Evolutionary conservation across 2,329 filamentous ascomycete genomes (phyloP), one percentile per base, ranked within the genome.

Genomic region (Cadophora sp.): DNA sequence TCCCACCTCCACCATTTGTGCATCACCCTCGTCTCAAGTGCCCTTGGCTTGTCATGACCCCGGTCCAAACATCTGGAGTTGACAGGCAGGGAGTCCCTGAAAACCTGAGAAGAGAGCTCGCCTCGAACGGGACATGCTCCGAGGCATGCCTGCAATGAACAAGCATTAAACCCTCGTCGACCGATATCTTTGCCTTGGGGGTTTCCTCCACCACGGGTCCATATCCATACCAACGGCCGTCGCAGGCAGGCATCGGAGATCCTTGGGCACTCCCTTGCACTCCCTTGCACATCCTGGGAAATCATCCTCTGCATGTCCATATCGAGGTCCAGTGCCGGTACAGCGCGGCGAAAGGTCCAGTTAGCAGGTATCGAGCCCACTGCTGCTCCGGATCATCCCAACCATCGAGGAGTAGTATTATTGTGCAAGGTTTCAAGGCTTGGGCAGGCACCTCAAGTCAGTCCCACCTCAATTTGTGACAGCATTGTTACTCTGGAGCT

Each of bases 381-480:
- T 59, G n/a, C 65, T 69, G 68, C 70, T 73, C 70, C 70, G 66
- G 66, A 72, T 68, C 66, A 72, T 72, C 70, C 69, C 72, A 73
- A 62, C 72, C 71, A 72, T 69, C 66, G 66, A 69, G 43, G 48
- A n/a, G 62, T 66, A 68, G 68, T 72, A 67, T 68, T 68, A 69
- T 67, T 70, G 66, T 72, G 68, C 72, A 72, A 71, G 71, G 71
- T 70, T 75, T 74, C 60, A 66, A 70, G 65, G 65, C 63, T 68
- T 74, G 72, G 73, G 73, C 74, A 76, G 73, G 73, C 74, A 76
- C 75, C 72, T 69, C 62, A 73, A 74, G 72, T 74, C 73, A 70
- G 68, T 72, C 82, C 83, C 83, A 84, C 83, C 79, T 78, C 79
- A 79, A 83, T 83, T 84, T 83, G 82, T 84, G 82, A 85, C 82